Conservation (phyloP, 2,329 filamentous ascomycete species). For the Pseudogymnoascus sp. region DNA sequence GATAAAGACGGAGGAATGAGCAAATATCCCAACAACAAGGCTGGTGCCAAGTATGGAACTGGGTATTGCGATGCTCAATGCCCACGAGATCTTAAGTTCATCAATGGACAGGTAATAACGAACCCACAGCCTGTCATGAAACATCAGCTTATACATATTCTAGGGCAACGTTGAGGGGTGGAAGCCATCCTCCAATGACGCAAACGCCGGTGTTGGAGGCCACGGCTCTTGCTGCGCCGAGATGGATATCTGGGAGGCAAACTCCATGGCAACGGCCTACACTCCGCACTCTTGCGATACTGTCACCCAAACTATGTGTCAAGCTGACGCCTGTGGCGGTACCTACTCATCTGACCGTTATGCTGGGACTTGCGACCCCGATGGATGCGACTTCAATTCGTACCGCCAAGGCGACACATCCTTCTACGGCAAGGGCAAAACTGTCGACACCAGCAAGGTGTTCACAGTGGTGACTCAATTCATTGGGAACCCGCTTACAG, state of each 20-base stretch:
- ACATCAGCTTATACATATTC: slow-evolving; percentile 19
- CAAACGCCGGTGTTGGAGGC: slow-evolving; percentile 44
- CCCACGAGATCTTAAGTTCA: slow-evolving; percentile 45
- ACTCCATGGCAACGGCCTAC: slow-evolving; percentile 48
- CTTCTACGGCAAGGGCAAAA: slow-evolving; percentile 50
- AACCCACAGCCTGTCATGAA: slow-evolving; percentile 27
- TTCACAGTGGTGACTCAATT: slow-evolving; percentile 56
- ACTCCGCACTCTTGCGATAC: slow-evolving; percentile 51
- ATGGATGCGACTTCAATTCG: slow-evolving; percentile 56
- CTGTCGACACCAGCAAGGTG: slow-evolving; percentile 44
- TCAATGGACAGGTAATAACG: slow-evolving; percentile 39
- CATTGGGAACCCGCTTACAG: slow-evolving; percentile 43
- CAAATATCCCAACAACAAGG: slow-evolving; percentile 45
- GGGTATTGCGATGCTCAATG: slow-evolving; percentile 60
- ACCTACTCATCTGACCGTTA: slow-evolving; percentile 39
- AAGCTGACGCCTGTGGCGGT: slow-evolving; percentile 33
- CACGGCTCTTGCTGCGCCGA: slow-evolving; percentile 59
- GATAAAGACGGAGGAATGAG: slow-evolving; percentile 51
- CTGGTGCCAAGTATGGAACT: slow-evolving; percentile 53
- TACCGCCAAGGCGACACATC: slow-evolving; percentile 49
- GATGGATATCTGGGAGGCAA: slow-evolving; percentile 63
- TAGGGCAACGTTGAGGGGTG: slow-evolving; percentile 49
- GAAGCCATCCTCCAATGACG: slow-evolving; percentile 39
- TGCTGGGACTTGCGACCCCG: slow-evolving; percentile 49
- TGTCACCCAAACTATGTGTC: slow-evolving; percentile 38